A percentile compares a stretch with the other conserved stretches of the same genome.
Evolutionary conservation across 176 grass and related monocot genomes (phyloP).

Genomic region (Oryza australiensis): DNA sequence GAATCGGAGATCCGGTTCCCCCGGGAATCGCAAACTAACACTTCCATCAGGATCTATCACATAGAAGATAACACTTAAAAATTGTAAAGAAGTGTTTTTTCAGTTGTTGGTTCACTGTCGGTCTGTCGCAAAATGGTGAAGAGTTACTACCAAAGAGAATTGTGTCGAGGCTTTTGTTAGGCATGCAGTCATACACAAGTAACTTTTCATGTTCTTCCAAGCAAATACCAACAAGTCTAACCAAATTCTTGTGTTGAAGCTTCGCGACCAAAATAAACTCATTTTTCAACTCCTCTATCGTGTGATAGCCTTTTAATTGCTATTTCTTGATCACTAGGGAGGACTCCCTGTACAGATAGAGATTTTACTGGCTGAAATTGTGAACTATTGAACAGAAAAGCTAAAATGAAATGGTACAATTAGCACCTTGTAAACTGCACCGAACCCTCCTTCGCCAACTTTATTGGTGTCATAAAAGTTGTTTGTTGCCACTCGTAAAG

Average conservation of each 20-base stretch:
- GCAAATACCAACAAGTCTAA: slow-evolving; percentile 73
- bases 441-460: slow-evolving; percentile 69
- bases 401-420: not conserved
- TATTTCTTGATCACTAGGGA: slow-evolving; percentile 51
- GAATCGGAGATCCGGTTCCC: too few relatives aligned
- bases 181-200: slow-evolving; percentile 64
- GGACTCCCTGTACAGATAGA: slow-evolving; percentile 47
- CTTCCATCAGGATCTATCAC: slow-evolving; percentile 45
- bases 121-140: slow-evolving; percentile 7
- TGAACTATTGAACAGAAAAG: not conserved
- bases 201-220: slow-evolving; percentile 74
- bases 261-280: slow-evolving; percentile 73
- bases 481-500: slow-evolving; percentile 33
- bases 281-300: slow-evolving; percentile 63
- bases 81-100: slow-evolving; percentile 14
- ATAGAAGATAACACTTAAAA: slow-evolving; percentile 8
- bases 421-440: slow-evolving; percentile 49
- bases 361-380: not conserved
- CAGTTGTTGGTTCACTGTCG: not conserved
- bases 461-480: slow-evolving; percentile 59
- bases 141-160: slow-evolving; percentile 63
- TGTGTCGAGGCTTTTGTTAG: slow-evolving; percentile 83
- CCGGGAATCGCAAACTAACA: too few relatives aligned
- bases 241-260: slow-evolving; percentile 82
- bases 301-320: slow-evolving; percentile 62